Percentiles rank a stretch among this genome's conserved stretches.
phyloP scores from a whole-genome alignment of 2,329 filamentous ascomycete genomes.

The Ophiosphaerella narmari region DNA sequence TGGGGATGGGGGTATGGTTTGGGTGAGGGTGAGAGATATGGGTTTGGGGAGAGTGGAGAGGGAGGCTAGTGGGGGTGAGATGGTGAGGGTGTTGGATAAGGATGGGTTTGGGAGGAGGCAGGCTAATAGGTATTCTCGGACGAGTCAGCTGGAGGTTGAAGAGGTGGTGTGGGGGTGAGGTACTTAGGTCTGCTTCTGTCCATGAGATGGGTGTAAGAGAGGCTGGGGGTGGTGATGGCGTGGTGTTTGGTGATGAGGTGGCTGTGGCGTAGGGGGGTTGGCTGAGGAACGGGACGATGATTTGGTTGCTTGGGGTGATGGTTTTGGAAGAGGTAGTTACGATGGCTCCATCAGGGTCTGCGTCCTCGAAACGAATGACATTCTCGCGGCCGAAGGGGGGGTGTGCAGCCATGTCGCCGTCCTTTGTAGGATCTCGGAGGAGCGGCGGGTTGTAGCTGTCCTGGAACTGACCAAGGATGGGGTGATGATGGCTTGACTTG shows the following conservation, averaged over 20 bases:
- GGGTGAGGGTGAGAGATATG: constrained; percentile 14
- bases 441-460: background rate
- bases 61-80: constrained; percentile 18
- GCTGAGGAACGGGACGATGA: constrained; percentile 13
- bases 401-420: background rate
- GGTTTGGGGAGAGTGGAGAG: constrained; percentile 7
- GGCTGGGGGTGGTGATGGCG: constrained; percentile 1
- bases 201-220: constrained; percentile 12
- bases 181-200: constrained; percentile 22
- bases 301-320: background rate
- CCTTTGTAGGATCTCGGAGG: background rate
- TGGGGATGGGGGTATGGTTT: background rate
- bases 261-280: background rate
- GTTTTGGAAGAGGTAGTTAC: background rate
- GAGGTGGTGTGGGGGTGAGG: background rate
- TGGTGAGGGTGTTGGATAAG: constrained; percentile 8
- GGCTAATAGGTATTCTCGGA: constrained; percentile 23
- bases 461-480: background rate
- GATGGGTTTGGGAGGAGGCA: constrained; percentile 17
- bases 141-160: constrained; percentile 1
- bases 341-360: background rate
- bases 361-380: background rate
- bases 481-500: background rate
- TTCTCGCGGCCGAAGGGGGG: constrained; percentile 14
- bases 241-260: background rate